Evolutionary conservation across 164 flowering plant genomes (phyloP), one percentile per base, ranked within the genome.

Genomic region (Vitis amurensis): DNA sequence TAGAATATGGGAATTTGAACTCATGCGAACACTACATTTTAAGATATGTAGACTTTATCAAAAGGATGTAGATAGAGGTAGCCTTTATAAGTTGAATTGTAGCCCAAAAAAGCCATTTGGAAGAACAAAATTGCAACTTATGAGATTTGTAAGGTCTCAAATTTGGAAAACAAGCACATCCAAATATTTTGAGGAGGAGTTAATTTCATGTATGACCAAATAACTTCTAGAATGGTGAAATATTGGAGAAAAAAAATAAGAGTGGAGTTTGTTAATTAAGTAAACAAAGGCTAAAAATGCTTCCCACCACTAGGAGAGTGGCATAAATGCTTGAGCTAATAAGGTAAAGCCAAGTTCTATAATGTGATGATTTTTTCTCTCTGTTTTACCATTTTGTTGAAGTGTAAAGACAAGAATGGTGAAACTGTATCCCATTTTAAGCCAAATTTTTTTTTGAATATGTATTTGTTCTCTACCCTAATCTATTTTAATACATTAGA

Each of bases 21-120:
- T 64, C 73, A 17, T 47, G n/a, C 53, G 59, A 74, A 69, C 5
- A 13, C 3, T 4, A 67, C 71, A 27, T 73, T 44, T 1, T 55
- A 9, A 0, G 71, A 50, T 0, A 68, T 9, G 17, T 50, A 66
- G 12, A 67, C 23, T 7, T 16, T 9, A 8, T 16, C 16, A 13
- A 31, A 5, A 5, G 11, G 4, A 19, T 53, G 31, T 31, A 52
- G 44, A 55, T 61, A 70, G 1, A 4, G 50, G 19, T 60, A 67
- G 2, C 67, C 76, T 31, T 60, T 51, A n/a, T 61, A 58, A 7
- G 6, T 13, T 2, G 30, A 9, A 19, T 30, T 15, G 11, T 60
- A 68, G 12, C 72, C 68, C 0, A 73, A 5, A 44, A 73, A 61
- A 63, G n/a, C 15, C 72, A 73, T 3, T 4, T 56, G 0, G 3